Base-by-base conservation (phyloP, 2,329 filamentous ascomycete genomes). In the Colletotrichum sp. region DNA sequence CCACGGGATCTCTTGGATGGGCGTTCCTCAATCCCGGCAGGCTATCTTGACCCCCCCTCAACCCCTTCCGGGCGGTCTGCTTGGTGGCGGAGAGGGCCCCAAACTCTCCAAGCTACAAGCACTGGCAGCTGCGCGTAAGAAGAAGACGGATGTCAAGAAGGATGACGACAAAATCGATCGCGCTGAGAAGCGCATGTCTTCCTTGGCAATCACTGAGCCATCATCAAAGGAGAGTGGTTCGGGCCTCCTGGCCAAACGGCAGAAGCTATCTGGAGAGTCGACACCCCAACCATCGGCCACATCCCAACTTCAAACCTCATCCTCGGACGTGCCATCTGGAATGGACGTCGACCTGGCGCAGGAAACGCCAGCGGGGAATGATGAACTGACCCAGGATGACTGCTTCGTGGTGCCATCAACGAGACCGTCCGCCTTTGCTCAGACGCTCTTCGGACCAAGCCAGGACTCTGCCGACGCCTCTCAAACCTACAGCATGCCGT, bases 101-200 rank as follows among this genome's bases (percentile, higher is more conserved):
- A 97, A 96, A 81, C 90, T 95, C 84, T 98, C 96, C 7, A 99
- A 99, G 81, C 88, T 99, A 62, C 96, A 98, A 80, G 95, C 95
- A 64, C 88, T 99, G 57, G 96, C 96, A 68, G 95, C 95, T 39
- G 94, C 95, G 70, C 91, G 96, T 32, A 96, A 96, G 83, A 96
- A 95, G 85, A 98, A 96, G 84, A 93, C 92, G 34, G 92, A 93
- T 52, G 92, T 91, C 79, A 87, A 84, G 63, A 74, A 79, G 3
- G 49, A 67, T 7, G 80, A 83, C 59, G 80, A 83, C 49, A 79
- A 80, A 26, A 78, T 80, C 78, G 78, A 60, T 13, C 64, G 62
- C 68, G 68, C 68, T 82, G 85, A 76, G 83, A 86, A 72, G 83
- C 82, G 72, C 59, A 63, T 80, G 65, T 77, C 78, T 49, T 78